Conservation (phyloP, 306 rosid species). For the Begonia fuchsioides region DNA sequence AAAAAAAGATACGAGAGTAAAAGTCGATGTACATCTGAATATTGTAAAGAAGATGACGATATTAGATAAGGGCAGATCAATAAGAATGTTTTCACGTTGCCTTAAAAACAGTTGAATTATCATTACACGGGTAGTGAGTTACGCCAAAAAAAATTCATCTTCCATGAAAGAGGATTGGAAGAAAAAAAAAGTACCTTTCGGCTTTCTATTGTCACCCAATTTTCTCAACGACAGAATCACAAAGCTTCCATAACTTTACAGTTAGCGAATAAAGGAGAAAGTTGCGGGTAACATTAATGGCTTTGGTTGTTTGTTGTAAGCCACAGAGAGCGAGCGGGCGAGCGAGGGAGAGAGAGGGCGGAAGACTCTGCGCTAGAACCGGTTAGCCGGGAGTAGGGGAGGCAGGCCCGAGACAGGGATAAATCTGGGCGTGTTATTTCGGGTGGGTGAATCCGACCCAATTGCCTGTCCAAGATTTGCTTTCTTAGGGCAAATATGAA, state of each 20-base stretch:
- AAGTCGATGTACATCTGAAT: too few relatives aligned
- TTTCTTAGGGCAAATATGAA: too few relatives aligned
- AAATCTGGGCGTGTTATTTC: neutral
- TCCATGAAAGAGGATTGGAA: neutral
- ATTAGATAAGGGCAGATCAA: too few relatives aligned
- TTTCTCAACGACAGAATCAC: neutral
- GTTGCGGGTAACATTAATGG: neutral
- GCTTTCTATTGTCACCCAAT: neutral
- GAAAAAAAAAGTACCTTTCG: too few relatives aligned
- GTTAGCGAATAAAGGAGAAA: neutral
- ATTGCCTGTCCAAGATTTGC: too few relatives aligned
- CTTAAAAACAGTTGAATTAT: neutral
- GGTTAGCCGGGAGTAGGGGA: neutral
- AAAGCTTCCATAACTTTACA: neutral
- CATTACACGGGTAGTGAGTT: neutral
- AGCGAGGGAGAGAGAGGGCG: neutral
- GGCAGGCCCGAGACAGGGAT: neutral
- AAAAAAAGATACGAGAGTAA: too few relatives aligned
- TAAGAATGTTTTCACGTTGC: too few relatives aligned
- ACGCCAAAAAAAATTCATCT: neutral
- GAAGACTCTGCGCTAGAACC: neutral
- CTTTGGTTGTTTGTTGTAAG: neutral
- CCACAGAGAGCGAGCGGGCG: neutral
- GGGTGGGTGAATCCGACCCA: too few relatives aligned
- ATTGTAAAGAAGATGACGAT: too few relatives aligned